Base-by-base conservation (phyloP, 139 green algal genomes). In the Chara braunii region DNA sequence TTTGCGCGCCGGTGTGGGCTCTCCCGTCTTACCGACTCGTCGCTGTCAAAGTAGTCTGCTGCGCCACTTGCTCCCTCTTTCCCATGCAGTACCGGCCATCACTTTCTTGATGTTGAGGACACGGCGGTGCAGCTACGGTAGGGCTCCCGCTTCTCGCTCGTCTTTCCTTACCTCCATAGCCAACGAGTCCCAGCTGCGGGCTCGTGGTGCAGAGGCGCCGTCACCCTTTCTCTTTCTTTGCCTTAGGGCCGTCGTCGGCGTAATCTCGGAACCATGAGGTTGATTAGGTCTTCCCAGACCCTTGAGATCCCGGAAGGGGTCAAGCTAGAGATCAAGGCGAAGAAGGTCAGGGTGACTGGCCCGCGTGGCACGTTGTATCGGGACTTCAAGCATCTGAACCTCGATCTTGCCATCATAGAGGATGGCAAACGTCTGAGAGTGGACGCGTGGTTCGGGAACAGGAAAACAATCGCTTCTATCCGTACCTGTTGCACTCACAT, bases 391-490 rank as follows among this genome's bases (percentile, higher is more conserved):
- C 53, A 76, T 22, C 30, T 75, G 24, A 51, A 77, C 31, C 43
- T 79, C 8, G 64, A 76, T 56, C 54, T 75, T 11, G 51, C 69
- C 18, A 11, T 75, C 2, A 3, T 74, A 2, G 70, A 74, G 51
- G 32, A 60, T 2, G 62, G 61, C 18, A 14, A 28, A 3, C 33
- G 37, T 43, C 26, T 79, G 2, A 30, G 45, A 34, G 56, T 80
- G 23, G 72, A 80, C 5, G 40, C 59, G n/a, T 80, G 68, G 86
- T 95, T 94, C 64, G 83, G 86, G 72, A 88, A 83, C 74, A 77
- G 85, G 58, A 99, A 99, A 85, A 44, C 56, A n/a, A 79, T 96
- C 42, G 86, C 93, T 3, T 81, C 85, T 50, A 90, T 98, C 72
- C 85, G 94, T 68, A 97, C 94, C 9, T 73, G 75, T 55, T 78